These are phyloP conservation scores for Diaporthe sp. DNA, from an alignment of 2,329 filamentous ascomycete species.

Conservation along the genomic window DNA sequence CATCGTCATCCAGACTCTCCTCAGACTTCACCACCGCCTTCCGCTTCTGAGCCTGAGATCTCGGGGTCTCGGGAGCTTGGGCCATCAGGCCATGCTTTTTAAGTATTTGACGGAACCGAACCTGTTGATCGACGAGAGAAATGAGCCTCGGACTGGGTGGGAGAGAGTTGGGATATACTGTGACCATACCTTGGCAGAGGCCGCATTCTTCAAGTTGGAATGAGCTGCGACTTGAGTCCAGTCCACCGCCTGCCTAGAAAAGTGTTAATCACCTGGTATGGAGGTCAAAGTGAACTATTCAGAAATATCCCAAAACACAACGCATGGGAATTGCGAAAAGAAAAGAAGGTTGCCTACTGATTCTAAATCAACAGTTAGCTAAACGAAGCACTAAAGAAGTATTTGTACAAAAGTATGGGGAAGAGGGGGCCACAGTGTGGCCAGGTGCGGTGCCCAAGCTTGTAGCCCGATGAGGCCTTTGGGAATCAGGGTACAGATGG, in stretches of 20 bases:
- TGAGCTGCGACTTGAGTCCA: constrained; percentile 22
- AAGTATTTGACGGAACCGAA: constrained; percentile 31
- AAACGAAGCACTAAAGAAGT: neutral
- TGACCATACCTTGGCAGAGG: constrained; percentile 22
- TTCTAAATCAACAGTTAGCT: neutral
- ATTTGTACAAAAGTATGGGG: neutral
- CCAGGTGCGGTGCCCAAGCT: neutral
- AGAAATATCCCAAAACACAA: neutral
- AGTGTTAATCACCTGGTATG: neutral
- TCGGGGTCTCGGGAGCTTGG: neutral
- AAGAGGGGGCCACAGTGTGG: neutral
- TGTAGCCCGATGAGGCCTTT: neutral
- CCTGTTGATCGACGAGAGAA: neutral
- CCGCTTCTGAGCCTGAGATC: neutral
- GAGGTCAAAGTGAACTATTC: neutral
- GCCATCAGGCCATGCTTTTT: constrained; percentile 21
- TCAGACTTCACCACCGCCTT: neutral
- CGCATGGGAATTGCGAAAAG: neutral
- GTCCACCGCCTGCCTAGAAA: neutral
- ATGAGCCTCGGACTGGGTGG: neutral
- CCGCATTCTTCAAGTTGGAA: constrained; percentile 30
- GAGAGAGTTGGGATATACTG: neutral
- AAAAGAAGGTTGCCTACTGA: neutral
- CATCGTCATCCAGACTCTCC: neutral
- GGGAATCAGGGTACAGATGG: neutral